Conservation (phyloP, 257 asterid species). For the Penstemon davidsonii region DNA sequence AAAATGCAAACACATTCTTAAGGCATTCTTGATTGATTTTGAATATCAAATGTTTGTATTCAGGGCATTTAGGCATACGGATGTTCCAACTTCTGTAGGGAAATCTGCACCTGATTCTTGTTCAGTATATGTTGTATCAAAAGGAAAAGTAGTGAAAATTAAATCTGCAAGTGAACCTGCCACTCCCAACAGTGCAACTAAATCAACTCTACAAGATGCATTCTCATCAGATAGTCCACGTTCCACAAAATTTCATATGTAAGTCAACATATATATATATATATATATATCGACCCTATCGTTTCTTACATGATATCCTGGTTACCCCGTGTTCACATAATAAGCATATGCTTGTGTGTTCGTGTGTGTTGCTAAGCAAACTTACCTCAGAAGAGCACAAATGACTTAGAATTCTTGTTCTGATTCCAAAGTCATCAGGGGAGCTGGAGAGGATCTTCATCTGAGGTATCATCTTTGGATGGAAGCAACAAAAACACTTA, state of each 20-base stretch:
- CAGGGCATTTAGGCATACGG: constrained; percentile 73
- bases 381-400: background rate
- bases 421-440: constrained; percentile 46
- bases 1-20: background rate
- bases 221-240: constrained; percentile 25
- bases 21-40: background rate
- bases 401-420: constrained; percentile 4
- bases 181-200: constrained; percentile 34
- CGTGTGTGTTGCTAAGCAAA: background rate
- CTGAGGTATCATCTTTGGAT: constrained; percentile 34
- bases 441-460: constrained; percentile 46
- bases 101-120: constrained; percentile 68
- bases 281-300: background rate
- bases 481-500: constrained; percentile 33
- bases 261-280: constrained; percentile 22
- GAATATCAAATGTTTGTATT: background rate
- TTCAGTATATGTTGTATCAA: constrained; percentile 59
- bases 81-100: constrained; percentile 51
- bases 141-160: constrained; percentile 41
- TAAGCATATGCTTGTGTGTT: too few relatives aligned
- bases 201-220: constrained; percentile 28
- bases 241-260: constrained; percentile 35
- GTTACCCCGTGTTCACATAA: background rate
- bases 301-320: background rate
- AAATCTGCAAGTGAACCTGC: constrained; percentile 50